Evolutionary conservation across 495 filamentous ascomycete genomes (phyloP), one percentile per base, ranked within the genome.

Genomic region (Lasiosphaeriaceae sp.): DNA sequence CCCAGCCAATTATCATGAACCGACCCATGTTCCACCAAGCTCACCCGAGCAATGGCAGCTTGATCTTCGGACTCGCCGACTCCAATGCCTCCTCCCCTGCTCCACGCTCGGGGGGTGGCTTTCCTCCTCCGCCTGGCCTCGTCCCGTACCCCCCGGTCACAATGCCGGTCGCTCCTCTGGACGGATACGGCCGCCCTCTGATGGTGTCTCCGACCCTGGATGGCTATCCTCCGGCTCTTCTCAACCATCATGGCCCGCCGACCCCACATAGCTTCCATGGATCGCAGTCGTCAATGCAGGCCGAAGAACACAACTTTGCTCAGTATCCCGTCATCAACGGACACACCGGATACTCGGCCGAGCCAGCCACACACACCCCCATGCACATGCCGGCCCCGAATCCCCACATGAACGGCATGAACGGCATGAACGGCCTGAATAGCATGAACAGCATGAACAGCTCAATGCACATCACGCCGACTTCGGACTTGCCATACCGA

Each of bases 261-360:
- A 81, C 79, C 7, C 78, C 79, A 3, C 79, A 77, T 37, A 82
- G 79, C 56, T 78, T 80, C 41, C 79, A 81, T 17, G 80, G 75
- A 17, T 83, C 80, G 3, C 79, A 80, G 50, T 71, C 75, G 20
- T 81, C 79, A 1, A 65, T 61, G 4, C 70, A 69, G 22, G 57
- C 64, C 0, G 73, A 74, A 3, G 73, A 74, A 31, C 60, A 61
- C 44, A 62, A 48, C 43, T 54, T 71, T 37, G 61, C 45, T 22
- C 72, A 66, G 26, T 63, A 67, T 50, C 48, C 64, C n/a, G 29
- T 51, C 11, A 20, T 35, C 3, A 66, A 65, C 39, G 57, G 60
- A 11, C 64, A 49, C 20, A 41, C 59, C 47, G 56, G 58, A 16
- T 56, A 57, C 29, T 37, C 54, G 4, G 39, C 46, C 14, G 51